Percentiles rank a stretch among this genome's conserved stretches.
phyloP scores from a whole-genome alignment of 768 basidiomycete species.

The Mycena kentingensis region DNA sequence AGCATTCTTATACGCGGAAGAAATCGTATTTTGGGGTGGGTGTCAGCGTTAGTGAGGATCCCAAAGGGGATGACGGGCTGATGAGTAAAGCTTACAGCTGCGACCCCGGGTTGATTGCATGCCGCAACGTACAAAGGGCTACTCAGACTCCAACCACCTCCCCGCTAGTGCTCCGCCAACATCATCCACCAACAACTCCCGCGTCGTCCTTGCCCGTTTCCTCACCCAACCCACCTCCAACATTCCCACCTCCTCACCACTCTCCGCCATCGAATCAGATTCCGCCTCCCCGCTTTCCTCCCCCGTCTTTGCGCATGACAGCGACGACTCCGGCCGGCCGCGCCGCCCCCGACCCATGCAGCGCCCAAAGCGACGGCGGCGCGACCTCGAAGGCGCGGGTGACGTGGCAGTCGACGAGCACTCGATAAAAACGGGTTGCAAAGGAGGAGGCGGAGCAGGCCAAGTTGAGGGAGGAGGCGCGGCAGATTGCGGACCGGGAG shows the following conservation, averaged over 20 bases:
- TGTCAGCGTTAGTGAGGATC: too few relatives aligned
- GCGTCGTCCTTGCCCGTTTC: conserved; percentile 22
- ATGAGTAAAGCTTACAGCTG: neutral
- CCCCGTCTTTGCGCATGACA: conserved; percentile 41
- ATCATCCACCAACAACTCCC: conserved; percentile 2
- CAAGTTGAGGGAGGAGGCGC: conserved; percentile 12
- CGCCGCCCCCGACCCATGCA: conserved; percentile 1
- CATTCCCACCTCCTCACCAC: conserved; percentile 11
- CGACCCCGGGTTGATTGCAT: neutral
- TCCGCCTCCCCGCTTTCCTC: conserved; percentile 38
- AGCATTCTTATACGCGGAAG: too few relatives aligned
- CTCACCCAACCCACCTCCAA: neutral
- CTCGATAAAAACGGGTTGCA: conserved; percentile 36
- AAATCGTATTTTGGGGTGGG: too few relatives aligned
- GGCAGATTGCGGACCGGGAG: conserved; percentile 3
- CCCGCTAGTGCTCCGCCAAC: conserved; percentile 6
- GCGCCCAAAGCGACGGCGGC: conserved; percentile 3
- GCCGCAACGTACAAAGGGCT: too few relatives aligned
- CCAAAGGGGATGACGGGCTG: neutral
- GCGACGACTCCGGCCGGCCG: conserved; percentile 10
- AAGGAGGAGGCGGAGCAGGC: conserved; percentile 26
- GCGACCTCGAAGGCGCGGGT: conserved; percentile 27
- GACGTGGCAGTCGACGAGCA: conserved; percentile 24
- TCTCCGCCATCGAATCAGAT: conserved; percentile 9
- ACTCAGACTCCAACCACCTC: conserved; percentile 4